Base-by-base conservation (phyloP, 139 green algal species). In the Eudorina sp. region DNA sequence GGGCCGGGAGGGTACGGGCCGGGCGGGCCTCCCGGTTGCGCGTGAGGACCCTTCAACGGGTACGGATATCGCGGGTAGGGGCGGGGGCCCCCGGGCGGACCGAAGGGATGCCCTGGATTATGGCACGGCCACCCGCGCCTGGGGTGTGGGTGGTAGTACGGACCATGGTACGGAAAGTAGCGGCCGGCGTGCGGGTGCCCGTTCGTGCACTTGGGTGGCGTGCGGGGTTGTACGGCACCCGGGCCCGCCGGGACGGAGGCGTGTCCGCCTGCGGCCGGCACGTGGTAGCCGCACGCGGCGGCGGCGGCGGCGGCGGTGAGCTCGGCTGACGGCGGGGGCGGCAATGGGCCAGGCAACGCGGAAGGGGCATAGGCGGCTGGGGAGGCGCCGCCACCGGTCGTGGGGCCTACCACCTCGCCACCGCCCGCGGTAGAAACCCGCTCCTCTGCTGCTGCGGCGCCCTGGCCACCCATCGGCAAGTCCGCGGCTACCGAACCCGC, bases 111-210 rank as follows among this genome's bases (percentile, higher is more conserved):
- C 66, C 31, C 34, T 25, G 66, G 46, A 21, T 31, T 31, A 29
- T 75, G 66, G 25, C 46, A 75, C 6, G 66, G 66, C 66, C 66
- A n/a, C n/a, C n/a, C n/a, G n/a, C n/a, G n/a, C n/a, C n/a, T n/a
- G n/a, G n/a, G n/a, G n/a, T n/a, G n/a, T n/a, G n/a, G n/a, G n/a
- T n/a, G n/a, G n/a, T n/a, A 75, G 31, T 75, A 75, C 18, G 46
- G 66, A 46, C 14, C 5, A 75, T 29, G 14, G 38, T 75, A 46
- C 36, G n/a, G 34, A 31, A 19, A 27, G 9, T 18, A 14, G 66
- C 34, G 66, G 38, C 36, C 34, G 9, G 6, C 31, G 3, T 18
- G 66, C 36, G 66, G 31, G 31, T 75, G 46, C 18, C 11, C 4
- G 7, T 46, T 11, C 31, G 16, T 34, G 18, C 34, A 8, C 31